Evolutionary conservation across 2,329 filamentous ascomycete species (phyloP).

Genomic region (Bipolaris cookei): DNA sequence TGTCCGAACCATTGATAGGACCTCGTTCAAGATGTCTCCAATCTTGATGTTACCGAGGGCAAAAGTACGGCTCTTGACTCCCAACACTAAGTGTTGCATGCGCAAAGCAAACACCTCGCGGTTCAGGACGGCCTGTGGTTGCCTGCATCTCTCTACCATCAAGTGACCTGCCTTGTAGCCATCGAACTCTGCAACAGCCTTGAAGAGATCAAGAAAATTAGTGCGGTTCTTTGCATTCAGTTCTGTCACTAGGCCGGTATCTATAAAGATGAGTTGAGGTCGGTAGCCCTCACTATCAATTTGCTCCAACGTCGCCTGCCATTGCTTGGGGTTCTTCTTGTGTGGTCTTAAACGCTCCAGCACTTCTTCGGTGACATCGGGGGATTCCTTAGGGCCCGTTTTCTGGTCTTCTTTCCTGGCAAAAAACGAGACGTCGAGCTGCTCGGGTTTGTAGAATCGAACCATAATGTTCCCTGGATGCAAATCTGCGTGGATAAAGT

Average conservation of each 20-base stretch:
- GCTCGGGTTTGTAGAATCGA: constrained; percentile 86
- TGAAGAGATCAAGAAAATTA: constrained; percentile 96
- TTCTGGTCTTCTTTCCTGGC: constrained; percentile 45
- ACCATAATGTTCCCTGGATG: constrained; percentile 99
- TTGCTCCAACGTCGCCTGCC: constrained; percentile 74
- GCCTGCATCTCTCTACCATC: constrained; percentile 94
- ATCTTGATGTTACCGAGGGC: constrained; percentile 95
- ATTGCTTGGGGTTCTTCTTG: constrained; percentile 69
- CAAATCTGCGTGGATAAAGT: constrained; percentile 95
- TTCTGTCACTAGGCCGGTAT: constrained; percentile 93
- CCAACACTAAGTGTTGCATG: constrained; percentile 94
- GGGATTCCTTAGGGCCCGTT: constrained; percentile 55
- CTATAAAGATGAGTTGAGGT: constrained; percentile 95
- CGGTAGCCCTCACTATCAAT: constrained; percentile 88
- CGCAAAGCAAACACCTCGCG: constrained; percentile 89
- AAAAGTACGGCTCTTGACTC: constrained; percentile 88
- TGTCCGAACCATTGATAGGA: constrained; percentile 85
- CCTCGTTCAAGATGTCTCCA: constrained; percentile 89
- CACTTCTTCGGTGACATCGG: constrained; percentile 87
- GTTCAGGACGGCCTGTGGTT: constrained; percentile 88
- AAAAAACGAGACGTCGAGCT: constrained; percentile 68
- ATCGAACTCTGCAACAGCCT: constrained; percentile 93
- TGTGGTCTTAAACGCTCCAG: constrained; percentile 79
- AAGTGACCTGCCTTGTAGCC: constrained; percentile 93
- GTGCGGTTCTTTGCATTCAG: constrained; percentile 82